Base-by-base conservation (phyloP, 352 stramenopile genomes). In the Pythium insidiosum region DNA sequence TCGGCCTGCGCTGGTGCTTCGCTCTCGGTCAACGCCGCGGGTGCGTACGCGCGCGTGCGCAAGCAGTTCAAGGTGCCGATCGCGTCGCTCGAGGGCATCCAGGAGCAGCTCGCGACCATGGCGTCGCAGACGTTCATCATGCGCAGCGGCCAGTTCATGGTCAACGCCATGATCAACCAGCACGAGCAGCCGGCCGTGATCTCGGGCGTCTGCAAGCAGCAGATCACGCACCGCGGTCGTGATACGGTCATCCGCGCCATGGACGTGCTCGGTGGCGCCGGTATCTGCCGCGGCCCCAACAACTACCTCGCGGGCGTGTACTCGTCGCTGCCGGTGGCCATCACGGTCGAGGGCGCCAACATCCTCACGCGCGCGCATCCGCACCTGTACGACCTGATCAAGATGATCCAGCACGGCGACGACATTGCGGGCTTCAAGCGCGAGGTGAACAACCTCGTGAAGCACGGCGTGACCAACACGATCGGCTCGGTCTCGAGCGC, bases 21-120 rank as follows among this genome's bases (percentile, higher is more conserved):
- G 49, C 56, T 85, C 21, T 88, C 96, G 5, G 78, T 95, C n/a
- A 92, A 95, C 44, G 88, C 80, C 47, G 95, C 97, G 34, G 94
- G 95, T 24, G 95, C 90, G 0, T 99, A 99, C 63, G 71, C 95
- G 24, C 82, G 95, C 46, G 84, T 98, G 41, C 92, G 96, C 43
- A 98, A 99, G 73, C 96, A 99, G 66, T 99, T 99, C 64, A 95
- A 97, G 68, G 95, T 98, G 39, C 96, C 96, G 15, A 98, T 99
- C 61, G 96, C 96, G 22, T 93, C 97, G 68, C 90, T 99, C 52
- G 96, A 97, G 53, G 96, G 96, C 41, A 97, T 99, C 59, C 95
- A 98, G 67, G 95, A 98, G 60, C 94, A 97, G 43, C 78, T 98
- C 50, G 94, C 94, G 5, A 66, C 85, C 42, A 96, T 97, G 59